phyloP scores from a whole-genome alignment of 345 rosid species.

The Sonneratia alba region DNA sequence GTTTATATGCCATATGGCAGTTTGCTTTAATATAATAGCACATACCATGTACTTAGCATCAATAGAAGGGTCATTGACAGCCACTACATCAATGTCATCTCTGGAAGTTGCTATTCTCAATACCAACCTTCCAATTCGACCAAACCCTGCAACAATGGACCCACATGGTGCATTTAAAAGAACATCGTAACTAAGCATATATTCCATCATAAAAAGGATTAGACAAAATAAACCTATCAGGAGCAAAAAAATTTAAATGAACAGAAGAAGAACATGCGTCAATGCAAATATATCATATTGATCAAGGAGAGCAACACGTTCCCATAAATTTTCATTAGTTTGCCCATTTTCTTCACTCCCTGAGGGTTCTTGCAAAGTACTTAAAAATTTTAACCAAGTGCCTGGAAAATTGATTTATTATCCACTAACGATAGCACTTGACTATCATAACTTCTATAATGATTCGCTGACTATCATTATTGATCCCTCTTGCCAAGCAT shows the following conservation, averaged over 20 bases:
- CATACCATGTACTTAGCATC: constrained; percentile 92
- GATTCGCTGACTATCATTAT: background rate
- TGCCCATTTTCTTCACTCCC: background rate
- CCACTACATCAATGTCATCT: constrained; percentile 84
- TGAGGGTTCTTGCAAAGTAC: background rate
- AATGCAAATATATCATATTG: background rate
- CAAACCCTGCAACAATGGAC: constrained; percentile 61
- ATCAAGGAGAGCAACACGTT: background rate
- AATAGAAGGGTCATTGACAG: constrained; percentile 93
- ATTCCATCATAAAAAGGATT: background rate
- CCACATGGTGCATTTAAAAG: background rate
- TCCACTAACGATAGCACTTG: background rate
- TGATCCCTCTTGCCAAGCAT: background rate
- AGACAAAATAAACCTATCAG: background rate
- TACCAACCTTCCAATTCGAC: constrained; percentile 96
- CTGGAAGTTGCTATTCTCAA: constrained; percentile 77
- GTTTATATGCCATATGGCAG: no score
- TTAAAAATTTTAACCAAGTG: background rate
- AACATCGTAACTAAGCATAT: background rate
- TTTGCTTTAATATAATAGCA: background rate
- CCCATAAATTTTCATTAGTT: background rate
- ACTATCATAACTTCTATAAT: background rate
- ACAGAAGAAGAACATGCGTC: background rate
- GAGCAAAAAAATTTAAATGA: background rate
- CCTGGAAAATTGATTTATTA: background rate